Evolutionary conservation across 2,329 filamentous ascomycete species (phyloP), one percentile per base, ranked within the genome.

Genomic region (Herpotrichia juniperi): DNA sequence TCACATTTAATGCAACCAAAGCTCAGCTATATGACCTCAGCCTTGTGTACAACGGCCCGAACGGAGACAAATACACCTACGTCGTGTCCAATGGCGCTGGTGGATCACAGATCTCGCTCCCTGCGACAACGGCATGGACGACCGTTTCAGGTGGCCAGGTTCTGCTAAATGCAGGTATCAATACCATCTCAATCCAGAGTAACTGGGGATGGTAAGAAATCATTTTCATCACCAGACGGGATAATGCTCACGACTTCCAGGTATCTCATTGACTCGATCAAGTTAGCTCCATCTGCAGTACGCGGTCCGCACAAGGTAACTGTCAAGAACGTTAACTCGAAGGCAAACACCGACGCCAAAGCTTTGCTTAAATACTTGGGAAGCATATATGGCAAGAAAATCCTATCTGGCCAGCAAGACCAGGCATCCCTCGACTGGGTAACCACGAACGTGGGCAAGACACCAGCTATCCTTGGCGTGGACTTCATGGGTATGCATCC

Each of bases 381-480:
- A 2, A 73, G 68, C 47, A 74, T 79, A 50, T 80, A 80, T 50
- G 77, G 78, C 44, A 76, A 75, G 43, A 71, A 78, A 25, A 79
- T 79, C 37, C 72, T 81, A 26, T 79, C 78, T 0, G 79, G 79
- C 3, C 79, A 81, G 61, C 78, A 80, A 46, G 79, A 81, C 21
- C 71, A 76, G 17, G 62, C 64, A 4, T 76, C 68, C 30, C 64
- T 78, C 12, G 68, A 78, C 52, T 81, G 76, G 75, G 67, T 81
- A 10, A 68, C 69, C 2, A 42, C 68, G 30, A 78, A 79, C 45
- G 69, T 78, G 1, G 79, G 78, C 56, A 79, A 79, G 67, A 78
- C 76, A 0, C 79, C 79, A 1, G 79, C 79, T 0, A 71, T 81
- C 9, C 64, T 80, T 2, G 73, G 76, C 1, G 60, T 79, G 5